Evolutionary conservation across 1,139 yeast genomes (phyloP), one percentile per base, ranked within the genome.

Genomic region (Kluyveromyces marxianus): DNA sequence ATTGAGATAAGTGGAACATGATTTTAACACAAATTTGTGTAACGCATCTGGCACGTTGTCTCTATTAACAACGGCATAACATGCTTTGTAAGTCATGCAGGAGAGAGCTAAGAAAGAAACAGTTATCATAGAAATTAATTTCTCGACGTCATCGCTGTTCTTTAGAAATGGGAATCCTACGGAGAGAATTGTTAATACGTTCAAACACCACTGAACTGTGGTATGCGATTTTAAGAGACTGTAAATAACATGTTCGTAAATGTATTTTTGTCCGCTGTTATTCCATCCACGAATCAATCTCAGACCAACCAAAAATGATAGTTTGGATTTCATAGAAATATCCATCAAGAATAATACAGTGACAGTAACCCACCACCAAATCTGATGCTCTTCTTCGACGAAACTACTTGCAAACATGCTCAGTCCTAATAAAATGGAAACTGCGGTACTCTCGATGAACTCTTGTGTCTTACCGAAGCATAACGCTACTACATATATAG

Each of bases 321-420:
- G n/a, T n/a, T 40, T 40, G 26, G 8, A 3, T 26, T 25, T 34
- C 26, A 7, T 25, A 6, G 43, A 14, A 6, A 27, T 14, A 3
- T 34, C 26, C 25, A n/a, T 34, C 5, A 44, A 14, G 6, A 68
- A 30, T 46, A 74, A 58, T 44, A 58, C 63, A 4, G 41, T 24
- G 7, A 24, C 27, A 4, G 46, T 36, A 27, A 48, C 39, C 75
- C 92, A 83, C 86, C 95, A 92, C 99, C 99, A 92, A 14, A 89
- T 67, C 60, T 89, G 97, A 59, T 92, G 96, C 59, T 92, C 99
- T n/a, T 92, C 99, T 58, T 92, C 99, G n/a, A 92, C 85, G 52
- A 89, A 71, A 27, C 96, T 87, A 35, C 96, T 86, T 0, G 95
- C 97, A 69, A 88, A 87, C 62, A 84, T 51, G 7, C 79, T 69